Percentiles rank a stretch among this genome's conserved stretches.
Conservation (phyloP, 2,329 filamentous ascomycete species). For the Botrytis cinerea region DNA sequence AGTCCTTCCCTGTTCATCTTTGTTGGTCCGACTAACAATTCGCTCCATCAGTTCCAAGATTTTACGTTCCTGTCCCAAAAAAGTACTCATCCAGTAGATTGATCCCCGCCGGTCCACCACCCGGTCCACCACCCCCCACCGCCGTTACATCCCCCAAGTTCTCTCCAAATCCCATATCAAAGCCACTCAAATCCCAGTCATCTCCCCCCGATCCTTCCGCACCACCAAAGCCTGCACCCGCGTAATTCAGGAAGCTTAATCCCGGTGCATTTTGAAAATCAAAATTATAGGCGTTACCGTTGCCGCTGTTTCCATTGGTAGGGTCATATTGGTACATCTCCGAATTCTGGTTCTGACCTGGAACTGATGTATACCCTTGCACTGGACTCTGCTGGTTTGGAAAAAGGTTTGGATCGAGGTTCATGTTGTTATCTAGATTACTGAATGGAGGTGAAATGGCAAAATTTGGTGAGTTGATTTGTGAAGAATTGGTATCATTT, state of each 20-base stretch:
- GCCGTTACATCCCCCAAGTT: slow-evolving; percentile 32
- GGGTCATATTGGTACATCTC: slow-evolving; percentile 31
- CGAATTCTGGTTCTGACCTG: slow-evolving; percentile 19
- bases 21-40: background rate
- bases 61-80: slow-evolving; percentile 48
- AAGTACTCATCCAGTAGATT: slow-evolving; percentile 58
- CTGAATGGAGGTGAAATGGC: slow-evolving; percentile 33
- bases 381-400: slow-evolving; percentile 22
- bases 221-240: slow-evolving; percentile 27
- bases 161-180: slow-evolving; percentile 30
- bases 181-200: slow-evolving; percentile 21
- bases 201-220: slow-evolving; percentile 28
- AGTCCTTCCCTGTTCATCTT: background rate
- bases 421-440: slow-evolving; percentile 19
- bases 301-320: background rate
- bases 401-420: slow-evolving; percentile 23
- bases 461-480: slow-evolving; percentile 10
- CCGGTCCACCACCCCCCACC: slow-evolving; percentile 37
- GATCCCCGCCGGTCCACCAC: slow-evolving; percentile 29
- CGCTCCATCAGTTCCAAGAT: background rate
- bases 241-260: slow-evolving; percentile 38
- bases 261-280: slow-evolving; percentile 33
- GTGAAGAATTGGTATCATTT: slow-evolving; percentile 11
- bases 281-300: slow-evolving; percentile 13
- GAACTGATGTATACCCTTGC: background rate